These are phyloP conservation scores for Fusarium sp. DNA, from an alignment of 2,329 filamentous ascomycete species.

Conservation along the genomic window DNA sequence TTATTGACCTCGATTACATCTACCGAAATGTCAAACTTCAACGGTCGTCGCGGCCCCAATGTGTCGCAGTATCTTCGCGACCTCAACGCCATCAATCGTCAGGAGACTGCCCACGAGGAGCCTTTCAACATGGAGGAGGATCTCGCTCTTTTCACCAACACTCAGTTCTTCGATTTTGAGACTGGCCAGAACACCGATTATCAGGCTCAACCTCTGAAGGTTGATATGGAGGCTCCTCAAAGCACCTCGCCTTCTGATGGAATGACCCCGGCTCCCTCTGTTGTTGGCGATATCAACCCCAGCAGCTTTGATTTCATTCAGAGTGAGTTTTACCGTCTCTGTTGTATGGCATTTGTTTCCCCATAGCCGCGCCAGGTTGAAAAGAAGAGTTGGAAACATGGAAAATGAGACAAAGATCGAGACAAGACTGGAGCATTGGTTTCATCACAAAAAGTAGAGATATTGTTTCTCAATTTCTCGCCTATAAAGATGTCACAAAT, in stretches of 20 bases:
- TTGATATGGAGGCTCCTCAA: constrained; percentile 51
- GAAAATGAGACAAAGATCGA: not conserved
- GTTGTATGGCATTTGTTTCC: not conserved
- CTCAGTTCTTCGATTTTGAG: constrained; percentile 84
- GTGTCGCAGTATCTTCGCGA: constrained; percentile 91
- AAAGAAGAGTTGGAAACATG: not conserved
- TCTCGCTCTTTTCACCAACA: constrained; percentile 83
- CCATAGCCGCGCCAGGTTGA: not conserved
- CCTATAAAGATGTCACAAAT: not conserved
- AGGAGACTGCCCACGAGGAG: constrained; percentile 66
- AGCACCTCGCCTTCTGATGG: constrained; percentile 54
- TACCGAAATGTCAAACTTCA: constrained; percentile 75
- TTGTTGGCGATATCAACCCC: constrained; percentile 58
- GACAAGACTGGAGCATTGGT: not conserved
- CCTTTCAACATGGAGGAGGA: constrained; percentile 76
- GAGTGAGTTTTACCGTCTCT: constrained; percentile 54
- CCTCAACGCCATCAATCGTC: constrained; percentile 79
- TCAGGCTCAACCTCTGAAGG: constrained; percentile 62
- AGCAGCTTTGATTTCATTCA: constrained; percentile 62
- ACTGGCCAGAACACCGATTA: constrained; percentile 70
- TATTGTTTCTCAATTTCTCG: not conserved
- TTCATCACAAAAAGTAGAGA: constrained; percentile 5
- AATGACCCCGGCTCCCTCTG: constrained; percentile 53
- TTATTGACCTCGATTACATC: not conserved
- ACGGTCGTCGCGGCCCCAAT: constrained; percentile 82